A percentile compares a stretch with the other conserved stretches of the same genome.
Conservation (phyloP, 1,139 yeast genomes). For the Yamadazyma sp. region DNA sequence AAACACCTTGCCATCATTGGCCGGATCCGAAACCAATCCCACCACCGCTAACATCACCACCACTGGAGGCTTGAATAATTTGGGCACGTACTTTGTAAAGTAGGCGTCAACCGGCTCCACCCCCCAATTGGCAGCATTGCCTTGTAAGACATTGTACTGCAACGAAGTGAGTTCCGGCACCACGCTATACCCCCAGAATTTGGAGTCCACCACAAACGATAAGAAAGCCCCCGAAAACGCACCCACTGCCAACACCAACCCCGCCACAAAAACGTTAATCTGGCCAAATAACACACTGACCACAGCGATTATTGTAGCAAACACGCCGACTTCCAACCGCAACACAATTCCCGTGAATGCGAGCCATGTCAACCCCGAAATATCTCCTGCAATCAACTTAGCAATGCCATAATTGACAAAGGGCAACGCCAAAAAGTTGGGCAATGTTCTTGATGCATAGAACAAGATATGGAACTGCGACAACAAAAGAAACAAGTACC, state of each 20-base stretch:
- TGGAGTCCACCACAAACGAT: conserved; percentile 63
- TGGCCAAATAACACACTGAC: conserved; percentile 47
- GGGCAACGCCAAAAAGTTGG: conserved; percentile 85
- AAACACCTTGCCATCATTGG: conserved; percentile 22
- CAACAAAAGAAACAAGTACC: conserved; percentile 59
- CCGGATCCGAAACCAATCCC: conserved; percentile 45
- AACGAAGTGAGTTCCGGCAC: conserved; percentile 79
- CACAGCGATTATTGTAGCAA: conserved; percentile 48
- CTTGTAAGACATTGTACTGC: conserved; percentile 68
- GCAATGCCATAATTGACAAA: conserved; percentile 58
- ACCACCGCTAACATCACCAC: conserved; percentile 46
- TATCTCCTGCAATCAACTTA: conserved; percentile 50
- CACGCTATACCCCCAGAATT: conserved; percentile 61
- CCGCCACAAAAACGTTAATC: conserved; percentile 32
- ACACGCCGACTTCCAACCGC: conserved; percentile 68
- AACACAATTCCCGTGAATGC: conserved; percentile 68
- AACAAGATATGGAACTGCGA: conserved; percentile 79
- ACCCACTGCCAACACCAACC: conserved; percentile 52
- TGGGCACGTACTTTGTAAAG: conserved; percentile 45
- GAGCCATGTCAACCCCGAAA: conserved; percentile 55
- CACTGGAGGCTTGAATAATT: conserved; percentile 62
- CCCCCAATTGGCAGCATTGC: conserved; percentile 82
- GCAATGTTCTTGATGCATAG: conserved; percentile 79
- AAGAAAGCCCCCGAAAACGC: conserved; percentile 49
- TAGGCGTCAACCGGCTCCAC: conserved; percentile 72